These are phyloP conservation scores for Leccinum incarnatum DNA, from an alignment of 768 basidiomycete species.

Conservation along the genomic window DNA sequence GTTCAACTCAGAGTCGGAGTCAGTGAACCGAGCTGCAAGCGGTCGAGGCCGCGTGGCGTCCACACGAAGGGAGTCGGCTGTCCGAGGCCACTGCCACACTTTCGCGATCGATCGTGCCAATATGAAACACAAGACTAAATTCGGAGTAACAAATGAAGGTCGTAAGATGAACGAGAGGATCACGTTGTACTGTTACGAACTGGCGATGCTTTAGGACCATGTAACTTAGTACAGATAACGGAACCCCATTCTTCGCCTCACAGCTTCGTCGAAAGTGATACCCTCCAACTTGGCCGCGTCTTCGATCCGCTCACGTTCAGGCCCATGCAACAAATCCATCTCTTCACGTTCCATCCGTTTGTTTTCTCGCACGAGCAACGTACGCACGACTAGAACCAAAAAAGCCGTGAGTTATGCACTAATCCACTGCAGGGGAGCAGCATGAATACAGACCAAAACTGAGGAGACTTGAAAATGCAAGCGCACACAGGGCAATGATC, in stretches of 20 bases:
- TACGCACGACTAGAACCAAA: slow-evolving; percentile 38
- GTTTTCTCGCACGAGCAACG: slow-evolving; percentile 49
- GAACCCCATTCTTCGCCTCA: slow-evolving; percentile 55
- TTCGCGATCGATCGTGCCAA: neutral
- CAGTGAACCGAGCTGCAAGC: neutral
- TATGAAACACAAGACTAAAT: too few relatives aligned
- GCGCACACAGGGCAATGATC: slow-evolving; percentile 43
- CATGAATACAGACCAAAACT: slow-evolving; percentile 31
- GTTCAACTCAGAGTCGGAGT: neutral
- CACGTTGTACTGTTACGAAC: neutral
- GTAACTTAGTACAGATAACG: slow-evolving; percentile 48
- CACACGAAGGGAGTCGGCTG: neutral
- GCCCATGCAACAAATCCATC: slow-evolving; percentile 40
- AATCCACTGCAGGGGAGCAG: neutral
- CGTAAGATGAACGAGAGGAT: neutral
- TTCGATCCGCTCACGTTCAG: slow-evolving; percentile 48
- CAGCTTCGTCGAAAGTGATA: slow-evolving; percentile 56
- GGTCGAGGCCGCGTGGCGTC: neutral
- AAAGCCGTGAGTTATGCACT: neutral
- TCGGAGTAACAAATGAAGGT: neutral
- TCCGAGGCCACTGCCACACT: neutral
- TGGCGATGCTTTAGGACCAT: too few relatives aligned
- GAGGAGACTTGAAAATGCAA: slow-evolving; percentile 33
- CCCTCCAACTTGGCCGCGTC: slow-evolving; percentile 60
- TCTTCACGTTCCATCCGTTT: slow-evolving; percentile 49